Conservation (phyloP, 306 rosid species). For the Macrotyloma uniflorum region DNA sequence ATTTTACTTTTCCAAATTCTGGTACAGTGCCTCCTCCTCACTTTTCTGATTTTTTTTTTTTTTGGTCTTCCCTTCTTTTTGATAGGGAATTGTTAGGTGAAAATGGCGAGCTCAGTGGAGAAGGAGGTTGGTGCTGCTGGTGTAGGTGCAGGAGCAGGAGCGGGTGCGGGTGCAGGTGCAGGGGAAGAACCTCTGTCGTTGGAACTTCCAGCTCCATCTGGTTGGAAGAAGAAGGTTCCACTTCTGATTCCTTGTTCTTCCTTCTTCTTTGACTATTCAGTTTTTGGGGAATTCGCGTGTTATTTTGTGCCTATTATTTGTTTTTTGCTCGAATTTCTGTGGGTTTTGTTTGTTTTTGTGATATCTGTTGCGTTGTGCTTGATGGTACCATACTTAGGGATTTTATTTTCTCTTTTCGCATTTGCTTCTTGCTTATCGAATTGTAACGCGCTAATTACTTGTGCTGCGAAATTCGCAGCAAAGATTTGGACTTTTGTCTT, state of each 20-base stretch:
- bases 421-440: slow-evolving; percentile 36
- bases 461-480: slow-evolving; percentile 19
- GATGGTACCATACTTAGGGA: slow-evolving; percentile 48
- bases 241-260: slow-evolving; percentile 15
- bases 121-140: slow-evolving; percentile 45
- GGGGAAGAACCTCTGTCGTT: slow-evolving; percentile 76
- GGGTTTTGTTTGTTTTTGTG: slow-evolving; percentile 34
- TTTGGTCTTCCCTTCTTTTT: neutral
- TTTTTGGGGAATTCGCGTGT: slow-evolving; percentile 24
- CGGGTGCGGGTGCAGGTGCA: slow-evolving; percentile 23
- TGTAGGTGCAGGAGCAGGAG: no score
- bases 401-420: slow-evolving; percentile 15
- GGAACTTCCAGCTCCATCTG: slow-evolving; percentile 95
- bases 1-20: slow-evolving; percentile 17
- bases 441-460: slow-evolving; percentile 30
- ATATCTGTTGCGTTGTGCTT: slow-evolving; percentile 37
- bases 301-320: slow-evolving; percentile 3
- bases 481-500: slow-evolving; percentile 37
- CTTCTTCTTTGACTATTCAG: slow-evolving; percentile 17
- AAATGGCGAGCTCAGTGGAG: slow-evolving; percentile 84
- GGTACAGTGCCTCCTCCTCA: neutral
- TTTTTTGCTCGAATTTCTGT: slow-evolving; percentile 17
- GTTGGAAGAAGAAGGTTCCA: slow-evolving; percentile 91
- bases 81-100: slow-evolving; percentile 56
- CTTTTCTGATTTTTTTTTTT: neutral